Base-by-base conservation (phyloP, 768 basidiomycete species). In the Mycena rosella region DNA sequence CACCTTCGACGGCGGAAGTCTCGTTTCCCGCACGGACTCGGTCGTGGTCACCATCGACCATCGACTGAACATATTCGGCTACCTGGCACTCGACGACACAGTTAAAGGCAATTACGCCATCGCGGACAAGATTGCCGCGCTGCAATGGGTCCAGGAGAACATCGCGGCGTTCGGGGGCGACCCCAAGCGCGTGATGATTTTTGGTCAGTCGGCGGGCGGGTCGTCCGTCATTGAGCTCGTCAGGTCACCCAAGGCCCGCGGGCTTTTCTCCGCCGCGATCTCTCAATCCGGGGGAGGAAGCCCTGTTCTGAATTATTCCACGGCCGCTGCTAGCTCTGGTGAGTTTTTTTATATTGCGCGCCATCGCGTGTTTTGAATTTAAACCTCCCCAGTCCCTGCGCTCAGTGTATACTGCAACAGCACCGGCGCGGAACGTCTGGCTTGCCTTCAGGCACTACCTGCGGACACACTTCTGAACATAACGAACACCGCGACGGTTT, bases 201-300 rank as follows among this genome's bases (percentile, higher is more conserved):
- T 80, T 36, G 85, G 85, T 0, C 83, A 86, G 71, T 82, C 81
- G n/a, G 83, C 84, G 22, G 84, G 85, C 34, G 85, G 81, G 27
- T 79, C 74, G 24, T 76, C 79, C 0, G 79, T 82, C 0, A 70
- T 77, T 5, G 74, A 75, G 27, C 68, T 78, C 3, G 57, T 80
- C 10, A 74, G 60, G 20, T 75, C 77, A 7, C 72, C 76, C 13
- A 69, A 73, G 32, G 77, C 78, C 3, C 73, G 70, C 24, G 77
- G 78, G 9, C 71, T 75, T 24, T 81, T 80, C 60, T 67, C 72
- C 6, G 75, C 73, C 8, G 78, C 81, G 20, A 78, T 81, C 0
- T 67, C 65, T 3, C 58, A 60, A 17, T 67, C 65, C 26, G 65
- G 65, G 1, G 65, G 65, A 6, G n/a, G 34, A 0, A 34, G 65